Percentiles rank a stretch among this genome's conserved stretches.
Conservation (phyloP, 1,284 basidiomycete species). For the Malassezia obtusa region DNA sequence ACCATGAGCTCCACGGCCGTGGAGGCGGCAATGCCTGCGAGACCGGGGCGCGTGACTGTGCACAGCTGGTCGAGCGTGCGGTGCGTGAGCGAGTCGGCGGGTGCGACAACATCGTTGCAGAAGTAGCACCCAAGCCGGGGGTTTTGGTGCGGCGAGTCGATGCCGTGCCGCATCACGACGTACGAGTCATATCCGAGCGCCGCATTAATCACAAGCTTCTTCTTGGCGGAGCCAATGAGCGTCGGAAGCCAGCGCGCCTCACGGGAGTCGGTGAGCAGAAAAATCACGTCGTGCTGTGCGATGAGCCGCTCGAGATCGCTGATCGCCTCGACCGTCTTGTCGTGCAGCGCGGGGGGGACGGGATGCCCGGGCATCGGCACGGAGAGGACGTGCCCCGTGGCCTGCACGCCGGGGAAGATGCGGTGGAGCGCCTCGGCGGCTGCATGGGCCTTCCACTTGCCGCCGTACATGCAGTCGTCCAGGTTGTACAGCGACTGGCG, state of each 20-base stretch:
- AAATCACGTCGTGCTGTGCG: conserved; percentile 75
- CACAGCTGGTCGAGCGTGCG: conserved; percentile 98
- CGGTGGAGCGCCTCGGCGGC: conserved; percentile 77
- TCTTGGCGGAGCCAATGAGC: conserved; percentile 68
- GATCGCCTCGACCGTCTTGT: conserved; percentile 61
- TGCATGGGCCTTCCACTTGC: conserved; percentile 81
- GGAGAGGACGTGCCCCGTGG: conserved; percentile 62
- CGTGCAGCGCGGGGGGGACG: conserved; percentile 54
- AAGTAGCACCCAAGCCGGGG: conserved; percentile 71
- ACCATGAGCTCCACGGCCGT: conserved; percentile 85
- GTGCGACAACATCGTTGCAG: conserved; percentile 95
- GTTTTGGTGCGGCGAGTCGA: conserved; percentile 17
- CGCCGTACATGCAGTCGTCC: conserved; percentile 82
- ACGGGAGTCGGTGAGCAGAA: conserved; percentile 92
- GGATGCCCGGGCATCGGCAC: conserved; percentile 99
- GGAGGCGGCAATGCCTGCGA: conserved; percentile 82
- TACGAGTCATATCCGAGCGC: conserved; percentile 93
- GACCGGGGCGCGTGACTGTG: conserved; percentile 90
- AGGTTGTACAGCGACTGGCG: conserved; percentile 93
- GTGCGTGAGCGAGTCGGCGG: conserved; percentile 82
- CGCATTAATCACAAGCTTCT: conserved; percentile 87
- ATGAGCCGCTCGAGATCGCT: conserved; percentile 65
- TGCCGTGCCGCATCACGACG: conserved; percentile 91
- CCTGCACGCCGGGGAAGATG: conserved; percentile 86
- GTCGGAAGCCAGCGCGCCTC: conserved; percentile 94